Base-by-base conservation (phyloP, 106 monocot genomes). In the Acanthochlamys bracteata region DNA sequence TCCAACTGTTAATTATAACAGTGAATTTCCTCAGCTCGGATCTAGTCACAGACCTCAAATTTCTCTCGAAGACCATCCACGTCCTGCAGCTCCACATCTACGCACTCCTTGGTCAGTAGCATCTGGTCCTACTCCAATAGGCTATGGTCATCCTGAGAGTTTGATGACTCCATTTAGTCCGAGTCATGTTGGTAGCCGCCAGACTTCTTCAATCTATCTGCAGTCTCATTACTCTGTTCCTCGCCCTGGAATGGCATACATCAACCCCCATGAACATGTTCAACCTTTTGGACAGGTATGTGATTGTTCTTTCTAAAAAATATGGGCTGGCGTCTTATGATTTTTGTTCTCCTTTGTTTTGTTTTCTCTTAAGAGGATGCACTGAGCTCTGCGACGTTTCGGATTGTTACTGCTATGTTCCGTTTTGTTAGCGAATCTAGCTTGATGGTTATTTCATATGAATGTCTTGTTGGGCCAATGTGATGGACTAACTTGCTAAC, bases 1-100 rank as follows among this genome's bases (percentile, higher is more conserved):
- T 7, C 94, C 94, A 54, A 77, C 81, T 66, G 79, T 95, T 39
- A 95, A 84, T 70, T 90, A 95, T 62, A 84, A 95, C 46, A 82
- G 90, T 15, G 94, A 90, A 62, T 95, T 90, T 66, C 94, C 94
- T 41, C 90, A 90, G 33, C 90, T 95, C 55, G 81, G 86, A 41
- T 69, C 82, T 10, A 67, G 71, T 57, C 84, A 79, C 11, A 60
- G 79, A 26, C 70, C 86, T 45, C 82, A 71, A 23, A 70, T 86
- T 39, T 70, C 86, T 25, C 60, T 82, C 13, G 86, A 82, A 17
- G 74, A 84, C 52, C 80, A 82, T 41, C 66, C 67, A 61, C 67
- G 57, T 20, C 53, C 84, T 25, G 57, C 81, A 25, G 68, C 86
- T 54, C 76, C 70, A 47, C 89, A 86, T 43, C 16, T 84, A 23